phyloP scores from a whole-genome alignment of 345 rosid genomes.

The Citrus sinensis region DNA sequence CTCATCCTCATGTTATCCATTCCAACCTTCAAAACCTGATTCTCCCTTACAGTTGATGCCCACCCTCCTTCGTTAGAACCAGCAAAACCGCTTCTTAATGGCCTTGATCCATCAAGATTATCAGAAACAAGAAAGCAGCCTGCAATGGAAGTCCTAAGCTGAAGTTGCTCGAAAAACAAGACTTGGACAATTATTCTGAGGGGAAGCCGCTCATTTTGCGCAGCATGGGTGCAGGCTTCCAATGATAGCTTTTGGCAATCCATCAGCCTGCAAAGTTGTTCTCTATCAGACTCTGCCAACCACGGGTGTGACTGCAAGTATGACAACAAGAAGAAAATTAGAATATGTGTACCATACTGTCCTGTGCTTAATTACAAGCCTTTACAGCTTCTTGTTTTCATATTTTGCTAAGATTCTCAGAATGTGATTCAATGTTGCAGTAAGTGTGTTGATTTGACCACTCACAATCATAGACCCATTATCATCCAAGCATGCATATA shows the following conservation, averaged over 20 bases:
- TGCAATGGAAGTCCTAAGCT: conserved; percentile 93
- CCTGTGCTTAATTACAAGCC: neutral
- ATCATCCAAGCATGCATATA: neutral
- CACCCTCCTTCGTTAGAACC: conserved; percentile 82
- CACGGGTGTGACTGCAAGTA: conserved; percentile 90
- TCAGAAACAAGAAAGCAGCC: conserved; percentile 95
- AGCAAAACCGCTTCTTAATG: conserved; percentile 69
- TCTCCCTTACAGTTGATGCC: conserved; percentile 91
- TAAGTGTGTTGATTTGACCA: neutral
- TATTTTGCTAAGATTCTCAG: neutral
- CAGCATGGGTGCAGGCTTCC: conserved; percentile 98
- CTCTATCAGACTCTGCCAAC: conserved; percentile 86
- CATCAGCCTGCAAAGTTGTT: conserved; percentile 84
- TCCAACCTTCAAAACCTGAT: conserved; percentile 92
- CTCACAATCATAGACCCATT: neutral
- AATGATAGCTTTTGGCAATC: conserved; percentile 97
- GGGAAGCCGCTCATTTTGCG: conserved; percentile 93
- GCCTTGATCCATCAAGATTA: conserved; percentile 89
- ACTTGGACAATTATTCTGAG: conserved; percentile 86
- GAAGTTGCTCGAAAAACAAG: conserved; percentile 99
- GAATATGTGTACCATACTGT: conserved; percentile 4
- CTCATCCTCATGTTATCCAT: conserved; percentile 96
- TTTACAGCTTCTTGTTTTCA: neutral
- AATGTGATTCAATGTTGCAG: neutral
- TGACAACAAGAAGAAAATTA: conserved; percentile 5